A percentile compares a stretch with the other conserved stretches of the same genome.
phyloP scores from a whole-genome alignment of 31 red algal genomes.

The Odonthalia washingtoniensis region DNA sequence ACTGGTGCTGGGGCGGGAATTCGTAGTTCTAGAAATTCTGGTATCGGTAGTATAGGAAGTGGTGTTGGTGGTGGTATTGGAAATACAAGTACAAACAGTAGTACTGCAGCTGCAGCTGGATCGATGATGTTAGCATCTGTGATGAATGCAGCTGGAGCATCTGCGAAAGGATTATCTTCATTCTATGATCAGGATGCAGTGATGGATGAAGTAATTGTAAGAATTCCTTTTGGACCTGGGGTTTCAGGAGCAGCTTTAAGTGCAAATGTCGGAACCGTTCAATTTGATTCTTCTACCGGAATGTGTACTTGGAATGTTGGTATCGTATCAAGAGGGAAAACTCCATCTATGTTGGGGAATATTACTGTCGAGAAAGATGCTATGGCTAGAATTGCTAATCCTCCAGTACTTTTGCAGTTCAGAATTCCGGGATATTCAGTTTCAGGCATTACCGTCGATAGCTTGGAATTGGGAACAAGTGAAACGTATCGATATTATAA shows the following conservation, averaged over 20 bases:
- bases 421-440: slow-evolving; percentile 73
- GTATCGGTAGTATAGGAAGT: too few species aligned
- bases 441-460: slow-evolving; percentile 73
- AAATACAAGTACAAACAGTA: too few species aligned
- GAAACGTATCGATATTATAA: slow-evolving; percentile 94
- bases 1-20: too few species aligned
- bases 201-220: slow-evolving; percentile 67
- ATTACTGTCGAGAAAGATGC: slow-evolving; percentile 45
- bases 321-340: slow-evolving; percentile 57
- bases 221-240: slow-evolving; percentile 72
- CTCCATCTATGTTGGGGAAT: slow-evolving; percentile 67
- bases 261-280: slow-evolving; percentile 73
- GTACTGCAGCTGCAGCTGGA: slow-evolving; percentile 10
- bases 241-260: slow-evolving; percentile 67
- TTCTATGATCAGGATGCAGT: slow-evolving; percentile 36
- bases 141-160: slow-evolving; percentile 66
- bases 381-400: slow-evolving; percentile 35
- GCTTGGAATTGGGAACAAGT: slow-evolving; percentile 60
- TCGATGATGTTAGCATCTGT: slow-evolving; percentile 72
- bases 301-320: slow-evolving; percentile 82
- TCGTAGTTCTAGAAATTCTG: too few species aligned
- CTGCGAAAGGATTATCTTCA: slow-evolving; percentile 7
- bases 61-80: too few species aligned
- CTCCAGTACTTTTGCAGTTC: slow-evolving; percentile 63
- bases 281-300: slow-evolving; percentile 75